These are phyloP conservation scores for Austroboletus novae-zelandiae DNA, from an alignment of 1,284 basidiomycete genomes.

Conservation along the genomic window DNA sequence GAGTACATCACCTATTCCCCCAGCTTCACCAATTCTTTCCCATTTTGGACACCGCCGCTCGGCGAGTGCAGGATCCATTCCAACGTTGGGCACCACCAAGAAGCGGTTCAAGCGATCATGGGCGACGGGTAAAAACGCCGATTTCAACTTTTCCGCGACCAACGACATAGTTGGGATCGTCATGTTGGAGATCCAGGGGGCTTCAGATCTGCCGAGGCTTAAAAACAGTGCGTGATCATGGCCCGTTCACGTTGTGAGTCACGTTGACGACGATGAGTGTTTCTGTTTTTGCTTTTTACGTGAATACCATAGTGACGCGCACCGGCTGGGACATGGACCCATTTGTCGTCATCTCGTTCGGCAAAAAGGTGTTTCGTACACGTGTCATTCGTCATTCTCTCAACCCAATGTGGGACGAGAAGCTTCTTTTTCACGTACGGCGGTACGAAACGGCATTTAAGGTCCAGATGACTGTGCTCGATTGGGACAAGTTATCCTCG, in stretches of 20 bases:
- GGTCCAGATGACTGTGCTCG: slow-evolving; percentile 79
- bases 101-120: slow-evolving; percentile 31
- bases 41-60: slow-evolving; percentile 32
- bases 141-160: slow-evolving; percentile 66
- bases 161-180: slow-evolving; percentile 92
- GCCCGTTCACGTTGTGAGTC: slow-evolving; percentile 1
- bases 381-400: slow-evolving; percentile 86
- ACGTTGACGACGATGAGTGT: slow-evolving; percentile 3
- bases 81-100: slow-evolving; percentile 25
- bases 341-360: slow-evolving; percentile 93
- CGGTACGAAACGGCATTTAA: slow-evolving; percentile 80
- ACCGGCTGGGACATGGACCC: slow-evolving; percentile 97
- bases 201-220: slow-evolving; percentile 81
- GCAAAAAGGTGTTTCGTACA: slow-evolving; percentile 95
- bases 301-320: slow-evolving; percentile 59
- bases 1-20: slow-evolving; percentile 7
- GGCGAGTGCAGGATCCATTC: slow-evolving; percentile 30
- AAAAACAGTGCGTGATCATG: slow-evolving; percentile 70
- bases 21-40: slow-evolving; percentile 17
- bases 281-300: neutral
- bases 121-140: slow-evolving; percentile 34
- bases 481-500: slow-evolving; percentile 92
- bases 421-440: slow-evolving; percentile 92
- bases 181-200: slow-evolving; percentile 73
- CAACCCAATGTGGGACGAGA: slow-evolving; percentile 94